Evolutionary conservation across 306 rosid genomes (phyloP), one percentile per base, ranked within the genome.

Genomic region (Dalbergia cochinchinensis): DNA sequence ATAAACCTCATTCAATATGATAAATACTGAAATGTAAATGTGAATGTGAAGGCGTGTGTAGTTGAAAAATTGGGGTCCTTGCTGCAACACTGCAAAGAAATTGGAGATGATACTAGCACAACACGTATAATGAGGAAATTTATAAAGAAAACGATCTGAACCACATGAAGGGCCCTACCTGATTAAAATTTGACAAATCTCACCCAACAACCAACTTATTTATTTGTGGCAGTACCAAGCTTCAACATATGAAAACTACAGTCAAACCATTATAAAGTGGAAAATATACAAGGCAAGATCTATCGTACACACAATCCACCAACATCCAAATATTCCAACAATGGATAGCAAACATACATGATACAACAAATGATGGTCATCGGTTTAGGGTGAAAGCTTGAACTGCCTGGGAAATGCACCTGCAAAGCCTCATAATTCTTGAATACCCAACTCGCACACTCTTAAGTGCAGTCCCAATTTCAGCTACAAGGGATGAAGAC

Each of bases 381-480:
- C 20, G 33, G 71, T 53, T 65, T 72, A 71, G 67, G 18, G 58
- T 4, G 11, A 1, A 60, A 80, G 71, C 55, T 73, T 63, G 87
- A 26, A 90, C 68, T 31, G 69, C 79, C 35, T 72, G 80, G 22
- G 94, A 85, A 53, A 88, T 81, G 53, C 86, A 76, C 79, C 74
- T 83, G 50, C 90, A 90, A 14, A 92, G 78, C 84, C 89, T 81
- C 78, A 76, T 66, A 61, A 92, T 84, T 78, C 92, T 86, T 26
- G 73, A 69, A 82, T 76, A 80, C 51, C 89, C 93, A 14, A 72
- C 76, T 20, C 80, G 73, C 48, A 83, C 78, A 76, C 66, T 78
- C 72, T 74, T 82, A 11, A 85, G 84, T 3, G 86, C 83, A 31
- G 80, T 78, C 66, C 69, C 84, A 71, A 83, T 80, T 78, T 86